phyloP scores from a whole-genome alignment of 345 rosid genomes.

The Eucalyptus cloeziana region DNA sequence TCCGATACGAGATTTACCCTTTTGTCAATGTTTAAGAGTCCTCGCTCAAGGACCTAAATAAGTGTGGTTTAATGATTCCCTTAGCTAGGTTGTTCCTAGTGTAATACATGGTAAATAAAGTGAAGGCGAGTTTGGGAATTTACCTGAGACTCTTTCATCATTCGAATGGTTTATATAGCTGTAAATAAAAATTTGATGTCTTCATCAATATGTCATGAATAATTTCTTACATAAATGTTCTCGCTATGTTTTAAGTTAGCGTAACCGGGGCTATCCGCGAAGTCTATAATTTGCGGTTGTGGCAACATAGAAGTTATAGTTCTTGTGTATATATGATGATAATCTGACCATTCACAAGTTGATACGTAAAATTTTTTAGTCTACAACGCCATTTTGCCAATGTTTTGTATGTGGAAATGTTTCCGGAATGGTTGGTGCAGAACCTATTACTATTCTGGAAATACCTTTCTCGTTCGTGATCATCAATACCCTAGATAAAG shows the following conservation, averaged over 20 bases:
- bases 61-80: neutral
- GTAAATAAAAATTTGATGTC: neutral
- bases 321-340: neutral
- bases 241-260: neutral
- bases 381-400: neutral
- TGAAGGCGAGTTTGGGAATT: neutral
- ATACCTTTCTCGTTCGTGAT: neutral
- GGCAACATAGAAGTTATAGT: neutral
- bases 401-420: neutral
- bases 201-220: neutral
- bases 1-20: conserved; percentile 37
- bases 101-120: neutral
- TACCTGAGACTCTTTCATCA: neutral
- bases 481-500: neutral
- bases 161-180: neutral
- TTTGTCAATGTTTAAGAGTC: conserved; percentile 7
- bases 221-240: neutral
- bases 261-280: neutral
- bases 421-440: neutral
- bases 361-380: neutral
- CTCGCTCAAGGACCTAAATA: neutral
- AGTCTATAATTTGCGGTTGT: neutral
- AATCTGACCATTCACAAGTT: neutral
- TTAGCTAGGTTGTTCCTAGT: neutral
- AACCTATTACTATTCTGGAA: neutral